Evolutionary conservation across 495 filamentous ascomycete genomes (phyloP).

Genomic region (Rhizodiscina lignyota): DNA sequence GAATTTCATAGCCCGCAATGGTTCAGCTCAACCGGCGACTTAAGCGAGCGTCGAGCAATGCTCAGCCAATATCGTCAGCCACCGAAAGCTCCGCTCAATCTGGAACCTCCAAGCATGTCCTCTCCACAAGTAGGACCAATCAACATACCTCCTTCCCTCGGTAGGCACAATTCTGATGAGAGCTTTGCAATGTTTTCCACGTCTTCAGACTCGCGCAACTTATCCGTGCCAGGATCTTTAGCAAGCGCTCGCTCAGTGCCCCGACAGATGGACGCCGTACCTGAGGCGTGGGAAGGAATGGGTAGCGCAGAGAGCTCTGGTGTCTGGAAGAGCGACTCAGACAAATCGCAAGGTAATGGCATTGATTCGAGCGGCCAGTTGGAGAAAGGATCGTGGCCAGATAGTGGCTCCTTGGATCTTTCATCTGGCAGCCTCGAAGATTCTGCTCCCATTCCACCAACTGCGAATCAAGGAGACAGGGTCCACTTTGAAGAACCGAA

Average conservation of each 20-base stretch:
- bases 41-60: constrained; percentile 14
- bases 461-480: too few species aligned
- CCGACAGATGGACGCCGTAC: constrained; percentile 19
- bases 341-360: background rate
- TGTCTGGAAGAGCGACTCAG: background rate
- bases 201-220: constrained; percentile 34
- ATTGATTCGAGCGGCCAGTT: constrained; percentile 4
- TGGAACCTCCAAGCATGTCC: constrained; percentile 14
- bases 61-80: constrained; percentile 16
- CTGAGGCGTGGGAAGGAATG: constrained; percentile 8
- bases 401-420: too few species aligned
- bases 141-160: constrained; percentile 24
- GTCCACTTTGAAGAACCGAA: too few species aligned
- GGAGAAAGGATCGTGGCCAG: too few species aligned
- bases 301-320: background rate
- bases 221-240: constrained; percentile 27
- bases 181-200: constrained; percentile 75
- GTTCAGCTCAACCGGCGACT: constrained; percentile 9
- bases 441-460: too few species aligned
- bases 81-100: constrained; percentile 13
- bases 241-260: constrained; percentile 21
- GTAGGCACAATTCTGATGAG: constrained; percentile 59
- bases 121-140: constrained; percentile 14
- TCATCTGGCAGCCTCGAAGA: too few species aligned
- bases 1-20: constrained; percentile 11